These are phyloP conservation scores for Rhizopus sp. DNA, from an alignment of 371 early-diverging fungal genomes.

Conservation along the genomic window DNA sequence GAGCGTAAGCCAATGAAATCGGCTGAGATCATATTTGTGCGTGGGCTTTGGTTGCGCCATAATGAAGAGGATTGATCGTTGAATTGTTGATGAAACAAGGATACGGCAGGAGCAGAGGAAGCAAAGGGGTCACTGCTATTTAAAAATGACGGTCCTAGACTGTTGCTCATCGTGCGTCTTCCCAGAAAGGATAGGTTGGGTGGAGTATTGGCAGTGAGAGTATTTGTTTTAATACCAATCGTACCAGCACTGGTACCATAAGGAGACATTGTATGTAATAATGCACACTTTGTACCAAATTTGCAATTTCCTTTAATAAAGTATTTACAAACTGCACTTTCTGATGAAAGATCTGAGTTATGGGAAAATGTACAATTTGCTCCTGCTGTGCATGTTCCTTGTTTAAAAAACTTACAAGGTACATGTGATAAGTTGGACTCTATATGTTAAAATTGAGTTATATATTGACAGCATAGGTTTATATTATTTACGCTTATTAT, in stretches of 20 bases:
- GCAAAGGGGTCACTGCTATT: conserved; percentile 16
- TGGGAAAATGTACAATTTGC: conserved; percentile 78
- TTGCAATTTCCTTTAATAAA: conserved; percentile 81
- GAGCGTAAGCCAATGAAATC: conserved; percentile 26
- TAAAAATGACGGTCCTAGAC: conserved; percentile 13
- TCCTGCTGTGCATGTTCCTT: conserved; percentile 78
- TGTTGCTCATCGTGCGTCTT: conserved; percentile 14
- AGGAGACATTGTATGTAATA: conserved; percentile 55
- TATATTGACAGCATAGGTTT: not conserved
- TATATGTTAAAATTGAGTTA: conserved; percentile 3
- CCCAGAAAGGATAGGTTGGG: conserved; percentile 3
- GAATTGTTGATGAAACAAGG: conserved; percentile 18
- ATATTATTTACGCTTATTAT: not conserved
- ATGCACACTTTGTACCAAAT: conserved; percentile 78
- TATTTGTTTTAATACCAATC: not conserved
- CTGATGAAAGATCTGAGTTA: conserved; percentile 59
- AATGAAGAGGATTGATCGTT: conserved; percentile 3
- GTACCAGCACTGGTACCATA: conserved; percentile 11
- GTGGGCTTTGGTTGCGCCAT: conserved; percentile 16
- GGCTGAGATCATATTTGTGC: conserved; percentile 6
- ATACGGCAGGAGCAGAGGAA: conserved; percentile 26
- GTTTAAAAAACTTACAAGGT: conserved; percentile 82
- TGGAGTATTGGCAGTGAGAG: conserved; percentile 2
- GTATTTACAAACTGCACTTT: conserved; percentile 72
- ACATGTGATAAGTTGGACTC: conserved; percentile 60